A percentile compares a stretch with the other conserved stretches of the same genome.
Conservation (phyloP, 2,329 filamentous ascomycete species). For the Chrysosporium keratinophilum region DNA sequence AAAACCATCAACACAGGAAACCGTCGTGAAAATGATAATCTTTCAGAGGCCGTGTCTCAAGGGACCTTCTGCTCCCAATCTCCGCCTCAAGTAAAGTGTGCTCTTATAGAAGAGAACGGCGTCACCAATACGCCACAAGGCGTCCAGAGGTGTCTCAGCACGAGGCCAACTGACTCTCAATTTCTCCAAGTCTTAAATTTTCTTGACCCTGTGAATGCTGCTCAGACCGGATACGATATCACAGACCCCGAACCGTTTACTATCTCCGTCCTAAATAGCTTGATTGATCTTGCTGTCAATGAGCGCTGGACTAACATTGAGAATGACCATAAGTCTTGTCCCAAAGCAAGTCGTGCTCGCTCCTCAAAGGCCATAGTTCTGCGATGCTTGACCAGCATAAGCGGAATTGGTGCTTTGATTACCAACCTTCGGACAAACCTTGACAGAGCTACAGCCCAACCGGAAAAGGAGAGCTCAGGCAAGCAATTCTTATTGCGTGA, state of each 20-base stretch:
- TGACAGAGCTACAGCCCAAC: constrained; percentile 19
- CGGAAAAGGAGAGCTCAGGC: constrained; percentile 27
- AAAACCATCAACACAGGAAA: constrained; percentile 24
- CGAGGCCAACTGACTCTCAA: constrained; percentile 29
- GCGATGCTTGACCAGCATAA: constrained; percentile 58
- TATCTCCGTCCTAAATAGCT: constrained; percentile 62
- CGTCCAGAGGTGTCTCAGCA: constrained; percentile 32
- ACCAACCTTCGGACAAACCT: constrained; percentile 57
- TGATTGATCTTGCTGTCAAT: constrained; percentile 65
- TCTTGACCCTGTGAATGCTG: constrained; percentile 27
- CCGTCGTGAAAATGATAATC: not conserved
- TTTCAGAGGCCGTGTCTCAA: not conserved
- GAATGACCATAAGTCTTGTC: constrained; percentile 29
- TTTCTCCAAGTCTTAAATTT: constrained; percentile 25
- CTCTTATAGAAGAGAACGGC: constrained; percentile 11
- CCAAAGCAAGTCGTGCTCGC: constrained; percentile 13
- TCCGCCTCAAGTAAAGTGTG: not conserved
- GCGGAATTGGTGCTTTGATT: constrained; percentile 67
- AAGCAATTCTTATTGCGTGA: constrained; percentile 27
- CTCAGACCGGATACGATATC: constrained; percentile 44
- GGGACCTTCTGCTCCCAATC: not conserved
- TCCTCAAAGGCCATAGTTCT: constrained; percentile 43
- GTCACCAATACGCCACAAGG: constrained; percentile 18
- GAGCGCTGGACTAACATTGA: constrained; percentile 67
- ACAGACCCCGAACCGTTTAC: constrained; percentile 54